These are phyloP conservation scores for Atkinsonella texensis DNA, from an alignment of 2,329 filamentous ascomycete genomes.

Conservation along the genomic window DNA sequence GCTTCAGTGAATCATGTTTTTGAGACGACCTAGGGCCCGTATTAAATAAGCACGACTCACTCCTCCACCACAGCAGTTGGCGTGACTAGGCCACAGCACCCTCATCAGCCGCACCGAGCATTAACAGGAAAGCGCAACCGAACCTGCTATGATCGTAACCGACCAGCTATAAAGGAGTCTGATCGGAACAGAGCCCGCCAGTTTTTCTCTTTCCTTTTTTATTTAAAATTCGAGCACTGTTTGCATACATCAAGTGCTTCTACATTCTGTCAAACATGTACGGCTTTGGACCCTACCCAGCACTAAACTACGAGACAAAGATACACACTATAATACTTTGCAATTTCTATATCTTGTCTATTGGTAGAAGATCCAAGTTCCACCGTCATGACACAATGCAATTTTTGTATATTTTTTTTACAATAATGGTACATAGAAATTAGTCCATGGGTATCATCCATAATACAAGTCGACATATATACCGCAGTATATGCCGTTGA, in stretches of 20 bases:
- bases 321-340: no score
- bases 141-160: not conserved
- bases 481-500: not conserved
- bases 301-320: no score
- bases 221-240: no score
- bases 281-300: no score
- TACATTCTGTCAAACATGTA: no score
- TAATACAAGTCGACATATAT: not conserved
- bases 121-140: not conserved
- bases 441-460: not conserved
- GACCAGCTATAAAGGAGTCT: no score
- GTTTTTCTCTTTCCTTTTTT: no score
- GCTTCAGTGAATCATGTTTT: slow-evolving; percentile 1
- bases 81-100: not conserved
- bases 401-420: not conserved
- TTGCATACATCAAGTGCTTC: no score
- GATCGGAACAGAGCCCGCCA: no score
- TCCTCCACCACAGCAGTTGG: not conserved
- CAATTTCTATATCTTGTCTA: no score
- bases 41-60: not conserved
- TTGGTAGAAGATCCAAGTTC: no score
- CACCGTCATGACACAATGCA: not conserved
- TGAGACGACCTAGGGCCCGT: not conserved
- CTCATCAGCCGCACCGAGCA: not conserved
- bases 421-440: not conserved